Base-by-base conservation (phyloP, 139 green algal species). In the Chlorella ohadii region DNA sequence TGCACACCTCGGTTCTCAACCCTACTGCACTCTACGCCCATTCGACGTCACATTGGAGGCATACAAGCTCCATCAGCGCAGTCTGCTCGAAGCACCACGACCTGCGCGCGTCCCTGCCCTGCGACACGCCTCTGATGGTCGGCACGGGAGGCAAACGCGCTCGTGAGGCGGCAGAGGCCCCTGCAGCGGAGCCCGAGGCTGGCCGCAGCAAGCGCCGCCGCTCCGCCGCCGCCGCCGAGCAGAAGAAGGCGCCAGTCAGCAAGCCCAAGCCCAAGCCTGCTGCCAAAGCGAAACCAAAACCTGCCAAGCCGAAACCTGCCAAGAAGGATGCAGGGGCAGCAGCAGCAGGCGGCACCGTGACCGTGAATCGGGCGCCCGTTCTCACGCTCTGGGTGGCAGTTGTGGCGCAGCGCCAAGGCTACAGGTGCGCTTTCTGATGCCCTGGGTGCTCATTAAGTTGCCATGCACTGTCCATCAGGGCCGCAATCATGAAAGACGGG, bases 321-420 rank as follows among this genome's bases (percentile, higher is more conserved):
- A 33, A 20, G 20, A 11, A 39, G 36, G 22, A 25, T 25, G 51
- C 79, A 33, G 61, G 27, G 28, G 27, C 28, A 4, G 34, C 41
- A 4, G 66, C 67, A 63, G 34, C 36, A 36, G 47, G 23, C 56
- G 33, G 64, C 65, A 9, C 38, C 66, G 61, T 91, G 17, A 51
- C 67, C 15, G 85, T 91, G 65, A 91, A 91, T 57, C 55, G 88
- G 5, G 88, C 88, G 0, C 88, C 88, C 17, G 87, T 91, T 39
- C 72, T 91, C 19, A 91, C 86, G 4, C 78, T 91, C 9, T 91
- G 88, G 88, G 88, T 79, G 22, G 74, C 85, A 1, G 79, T 85
- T 41, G 84, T 91, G 16, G 87, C 87, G 31, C 72, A 91, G 84
- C 65, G 67, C 23, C 77, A 91, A 47, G 87, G 87, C 6, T 82